phyloP scores from a whole-genome alignment of 2,329 filamentous ascomycete genomes.

The Clonostachys rosea region DNA sequence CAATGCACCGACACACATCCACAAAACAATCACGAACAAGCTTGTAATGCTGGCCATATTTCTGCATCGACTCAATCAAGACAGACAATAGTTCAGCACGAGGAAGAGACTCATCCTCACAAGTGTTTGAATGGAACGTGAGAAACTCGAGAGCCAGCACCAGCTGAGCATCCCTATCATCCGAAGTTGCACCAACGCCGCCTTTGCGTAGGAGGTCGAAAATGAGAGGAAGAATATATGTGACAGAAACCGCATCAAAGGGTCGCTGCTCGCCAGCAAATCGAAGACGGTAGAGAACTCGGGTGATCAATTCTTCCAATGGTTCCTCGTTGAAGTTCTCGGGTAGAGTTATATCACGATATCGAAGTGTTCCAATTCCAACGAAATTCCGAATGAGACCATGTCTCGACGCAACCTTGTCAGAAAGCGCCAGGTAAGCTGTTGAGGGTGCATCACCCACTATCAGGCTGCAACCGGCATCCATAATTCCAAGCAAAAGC shows the following conservation, averaged over 20 bases:
- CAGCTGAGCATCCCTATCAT: conserved; percentile 85
- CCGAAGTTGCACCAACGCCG: conserved; percentile 66
- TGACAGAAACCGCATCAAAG: conserved; percentile 82
- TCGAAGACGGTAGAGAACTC: conserved; percentile 84
- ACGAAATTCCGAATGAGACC: conserved; percentile 77
- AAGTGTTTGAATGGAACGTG: conserved; percentile 81
- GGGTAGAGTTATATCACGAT: conserved; percentile 69
- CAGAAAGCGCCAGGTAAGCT: conserved; percentile 75
- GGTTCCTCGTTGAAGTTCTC: conserved; percentile 72
- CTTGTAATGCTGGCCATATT: conserved; percentile 90
- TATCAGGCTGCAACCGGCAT: conserved; percentile 75
- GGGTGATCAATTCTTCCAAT: conserved; percentile 79
- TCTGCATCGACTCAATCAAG: conserved; percentile 79
- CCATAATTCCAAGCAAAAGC: conserved; percentile 68
- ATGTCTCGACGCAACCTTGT: conserved; percentile 69
- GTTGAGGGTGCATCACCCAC: conserved; percentile 74
- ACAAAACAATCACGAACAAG: conserved; percentile 87
- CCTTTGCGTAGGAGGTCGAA: conserved; percentile 75
- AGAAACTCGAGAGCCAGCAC: conserved; percentile 85
- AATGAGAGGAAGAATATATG: conserved; percentile 80
- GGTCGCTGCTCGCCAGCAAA: conserved; percentile 92
- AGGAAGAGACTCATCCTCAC: conserved; percentile 70
- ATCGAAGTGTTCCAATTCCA: conserved; percentile 79
- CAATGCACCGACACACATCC: conserved; percentile 79
- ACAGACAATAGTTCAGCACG: conserved; percentile 67